Conservation (phyloP, 805 yeast genomes). For the Osmozyma mogii region DNA sequence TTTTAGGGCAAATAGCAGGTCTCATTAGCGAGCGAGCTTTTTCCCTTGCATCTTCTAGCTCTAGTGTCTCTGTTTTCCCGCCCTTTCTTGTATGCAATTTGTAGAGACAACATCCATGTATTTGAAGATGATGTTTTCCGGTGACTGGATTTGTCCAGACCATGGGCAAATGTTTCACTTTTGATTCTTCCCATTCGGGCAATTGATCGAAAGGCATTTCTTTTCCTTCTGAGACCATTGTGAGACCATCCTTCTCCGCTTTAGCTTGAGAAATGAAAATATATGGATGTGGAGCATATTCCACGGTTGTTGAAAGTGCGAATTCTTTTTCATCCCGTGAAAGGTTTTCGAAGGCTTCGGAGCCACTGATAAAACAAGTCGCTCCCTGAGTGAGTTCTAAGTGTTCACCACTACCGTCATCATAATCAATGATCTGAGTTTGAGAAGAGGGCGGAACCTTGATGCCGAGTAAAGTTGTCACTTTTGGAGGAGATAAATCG, state of each 20-base stretch:
- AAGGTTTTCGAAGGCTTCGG: constrained; percentile 60
- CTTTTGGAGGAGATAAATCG: constrained; percentile 78
- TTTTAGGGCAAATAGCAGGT: constrained; percentile 70
- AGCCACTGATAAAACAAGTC: constrained; percentile 85
- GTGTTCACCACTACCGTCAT: constrained; percentile 46
- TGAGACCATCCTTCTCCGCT: constrained; percentile 80
- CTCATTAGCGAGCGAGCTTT: constrained; percentile 71
- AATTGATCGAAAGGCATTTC: constrained; percentile 59
- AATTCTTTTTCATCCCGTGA: constrained; percentile 63
- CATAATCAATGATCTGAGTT: constrained; percentile 55
- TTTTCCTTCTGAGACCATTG: constrained; percentile 75
- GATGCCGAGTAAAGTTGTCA: constrained; percentile 77
- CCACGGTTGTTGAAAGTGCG: constrained; percentile 72
- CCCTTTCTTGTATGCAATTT: constrained; percentile 51
- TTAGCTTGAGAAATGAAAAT: constrained; percentile 73
- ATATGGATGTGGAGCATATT: constrained; percentile 90
- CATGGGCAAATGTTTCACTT: constrained; percentile 71
- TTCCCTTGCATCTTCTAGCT: constrained; percentile 65
- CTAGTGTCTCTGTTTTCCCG: constrained; percentile 38
- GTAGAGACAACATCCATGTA: constrained; percentile 82
- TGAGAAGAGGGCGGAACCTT: constrained; percentile 66
- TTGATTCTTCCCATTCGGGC: constrained; percentile 77
- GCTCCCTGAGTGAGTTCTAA: constrained; percentile 75
- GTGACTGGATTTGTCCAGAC: constrained; percentile 93
- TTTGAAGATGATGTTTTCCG: constrained; percentile 73